Conservation (phyloP, 2,329 filamentous ascomycete species). For the Alternaria infectoria region DNA sequence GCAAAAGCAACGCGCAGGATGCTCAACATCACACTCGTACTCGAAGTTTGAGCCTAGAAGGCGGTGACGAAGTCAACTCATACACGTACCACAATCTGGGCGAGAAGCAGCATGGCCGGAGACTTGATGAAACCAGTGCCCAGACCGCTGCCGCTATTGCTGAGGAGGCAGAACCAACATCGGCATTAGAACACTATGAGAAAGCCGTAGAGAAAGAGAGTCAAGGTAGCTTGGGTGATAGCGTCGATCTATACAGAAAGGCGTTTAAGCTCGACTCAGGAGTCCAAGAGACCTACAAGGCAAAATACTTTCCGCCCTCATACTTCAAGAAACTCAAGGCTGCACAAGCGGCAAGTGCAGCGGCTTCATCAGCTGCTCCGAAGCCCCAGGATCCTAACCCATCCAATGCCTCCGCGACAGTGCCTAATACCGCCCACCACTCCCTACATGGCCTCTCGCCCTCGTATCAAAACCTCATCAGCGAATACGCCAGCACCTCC, state of each 20-base stretch:
- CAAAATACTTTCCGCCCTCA: constrained; percentile 83
- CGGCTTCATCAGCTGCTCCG: constrained; percentile 8
- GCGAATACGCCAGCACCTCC: constrained; percentile 72
- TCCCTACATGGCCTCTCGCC: constrained; percentile 63
- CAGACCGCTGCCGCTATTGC: constrained; percentile 36
- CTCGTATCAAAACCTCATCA: constrained; percentile 72
- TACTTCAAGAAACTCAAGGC: constrained; percentile 48
- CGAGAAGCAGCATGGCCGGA: constrained; percentile 53
- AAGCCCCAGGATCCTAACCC: constrained; percentile 53
- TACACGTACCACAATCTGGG: constrained; percentile 55
- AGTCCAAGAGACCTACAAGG: constrained; percentile 86
- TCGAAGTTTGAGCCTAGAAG: constrained; percentile 38
- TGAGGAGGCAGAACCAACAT: constrained; percentile 62
- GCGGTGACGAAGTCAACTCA: constrained; percentile 50
- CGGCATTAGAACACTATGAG: constrained; percentile 92
- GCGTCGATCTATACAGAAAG: constrained; percentile 83
- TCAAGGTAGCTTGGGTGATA: constrained; percentile 86
- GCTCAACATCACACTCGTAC: constrained; percentile 28
- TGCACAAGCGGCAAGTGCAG: constrained; percentile 3
- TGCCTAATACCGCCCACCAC: constrained; percentile 62
- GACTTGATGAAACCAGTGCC: constrained; percentile 52
- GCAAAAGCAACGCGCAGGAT: constrained; percentile 35
- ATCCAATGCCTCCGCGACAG: constrained; percentile 59
- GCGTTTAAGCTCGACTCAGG: constrained; percentile 87
- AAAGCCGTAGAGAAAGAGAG: constrained; percentile 87